These are phyloP conservation scores for Solanum aculeatissimum DNA, from an alignment of 305 asterid genomes.

Conservation along the genomic window DNA sequence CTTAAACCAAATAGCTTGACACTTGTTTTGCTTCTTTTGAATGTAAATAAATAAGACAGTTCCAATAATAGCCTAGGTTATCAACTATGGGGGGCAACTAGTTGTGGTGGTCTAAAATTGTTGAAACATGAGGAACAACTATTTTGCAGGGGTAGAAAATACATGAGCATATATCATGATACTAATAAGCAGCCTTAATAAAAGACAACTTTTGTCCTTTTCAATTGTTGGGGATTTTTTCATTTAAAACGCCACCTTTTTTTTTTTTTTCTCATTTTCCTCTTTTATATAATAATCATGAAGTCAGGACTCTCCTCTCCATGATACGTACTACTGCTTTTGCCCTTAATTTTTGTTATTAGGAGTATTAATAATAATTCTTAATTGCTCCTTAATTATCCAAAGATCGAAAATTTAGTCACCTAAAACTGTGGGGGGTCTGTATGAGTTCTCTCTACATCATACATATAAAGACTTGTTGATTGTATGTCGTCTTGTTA, in stretches of 20 bases:
- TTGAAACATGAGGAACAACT: not conserved
- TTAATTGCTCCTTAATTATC: not conserved
- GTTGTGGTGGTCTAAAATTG: not conserved
- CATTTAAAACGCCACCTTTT: not conserved
- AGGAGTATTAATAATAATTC: not conserved
- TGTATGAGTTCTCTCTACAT: not conserved
- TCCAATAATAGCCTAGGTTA: not conserved
- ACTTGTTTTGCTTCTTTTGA: not conserved
- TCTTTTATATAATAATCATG: not conserved
- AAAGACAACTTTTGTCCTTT: not conserved
- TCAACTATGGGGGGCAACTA: not conserved
- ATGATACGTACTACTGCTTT: not conserved
- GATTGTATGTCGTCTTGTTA: constrained; percentile 4
- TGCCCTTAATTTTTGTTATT: not conserved
- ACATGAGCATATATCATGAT: not conserved
- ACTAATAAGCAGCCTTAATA: not conserved
- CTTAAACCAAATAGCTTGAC: not conserved
- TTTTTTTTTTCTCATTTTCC: not conserved
- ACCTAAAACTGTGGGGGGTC: not conserved
- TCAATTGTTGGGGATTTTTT: not conserved
- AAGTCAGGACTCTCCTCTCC: not conserved
- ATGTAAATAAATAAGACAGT: not conserved
- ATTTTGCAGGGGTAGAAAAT: not conserved
- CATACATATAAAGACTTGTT: constrained; percentile 1
- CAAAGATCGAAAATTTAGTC: not conserved